Percentiles rank a stretch among this genome's conserved stretches.
phyloP scores from a whole-genome alignment of 257 asterid genomes.

The Gardenia jasminoides region DNA sequence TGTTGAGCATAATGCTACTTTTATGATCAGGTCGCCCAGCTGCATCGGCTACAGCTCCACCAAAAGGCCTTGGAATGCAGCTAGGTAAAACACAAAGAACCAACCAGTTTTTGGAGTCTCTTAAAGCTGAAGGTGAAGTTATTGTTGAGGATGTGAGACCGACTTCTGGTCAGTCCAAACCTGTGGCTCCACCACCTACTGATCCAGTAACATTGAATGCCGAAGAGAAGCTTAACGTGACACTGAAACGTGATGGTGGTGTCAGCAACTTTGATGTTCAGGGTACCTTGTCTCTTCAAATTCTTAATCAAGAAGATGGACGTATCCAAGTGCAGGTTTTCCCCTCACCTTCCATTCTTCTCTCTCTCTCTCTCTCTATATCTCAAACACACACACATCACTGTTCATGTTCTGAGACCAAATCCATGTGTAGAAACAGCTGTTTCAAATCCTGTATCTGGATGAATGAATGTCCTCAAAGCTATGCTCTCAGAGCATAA shows the following conservation, averaged over 20 bases:
- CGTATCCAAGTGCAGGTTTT: slow-evolving; percentile 88
- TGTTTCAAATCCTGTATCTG: background rate
- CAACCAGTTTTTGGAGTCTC: slow-evolving; percentile 85
- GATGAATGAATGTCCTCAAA: background rate
- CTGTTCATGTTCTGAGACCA: background rate
- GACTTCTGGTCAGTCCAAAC: slow-evolving; percentile 58
- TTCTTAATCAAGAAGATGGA: slow-evolving; percentile 84
- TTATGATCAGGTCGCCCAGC: slow-evolving; percentile 61
- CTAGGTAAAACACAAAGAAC: slow-evolving; percentile 80
- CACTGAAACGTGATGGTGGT: slow-evolving; percentile 84
- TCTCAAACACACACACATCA: background rate
- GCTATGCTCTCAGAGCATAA: too few species aligned
- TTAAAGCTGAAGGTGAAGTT: slow-evolving; percentile 87
- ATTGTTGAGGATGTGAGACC: slow-evolving; percentile 89
- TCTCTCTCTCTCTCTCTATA: background rate
- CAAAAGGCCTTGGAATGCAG: slow-evolving; percentile 86
- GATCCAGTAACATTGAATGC: slow-evolving; percentile 88
- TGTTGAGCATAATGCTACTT: slow-evolving; percentile 10
- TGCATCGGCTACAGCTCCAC: slow-evolving; percentile 79
- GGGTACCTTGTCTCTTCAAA: slow-evolving; percentile 82
- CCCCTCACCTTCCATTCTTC: background rate
- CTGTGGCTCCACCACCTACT: slow-evolving; percentile 64
- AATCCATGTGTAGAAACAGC: background rate
- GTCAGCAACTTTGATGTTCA: slow-evolving; percentile 77
- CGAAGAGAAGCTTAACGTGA: slow-evolving; percentile 77